phyloP scores from a whole-genome alignment of 768 basidiomycete genomes.

The Crepidotus variabilis region DNA sequence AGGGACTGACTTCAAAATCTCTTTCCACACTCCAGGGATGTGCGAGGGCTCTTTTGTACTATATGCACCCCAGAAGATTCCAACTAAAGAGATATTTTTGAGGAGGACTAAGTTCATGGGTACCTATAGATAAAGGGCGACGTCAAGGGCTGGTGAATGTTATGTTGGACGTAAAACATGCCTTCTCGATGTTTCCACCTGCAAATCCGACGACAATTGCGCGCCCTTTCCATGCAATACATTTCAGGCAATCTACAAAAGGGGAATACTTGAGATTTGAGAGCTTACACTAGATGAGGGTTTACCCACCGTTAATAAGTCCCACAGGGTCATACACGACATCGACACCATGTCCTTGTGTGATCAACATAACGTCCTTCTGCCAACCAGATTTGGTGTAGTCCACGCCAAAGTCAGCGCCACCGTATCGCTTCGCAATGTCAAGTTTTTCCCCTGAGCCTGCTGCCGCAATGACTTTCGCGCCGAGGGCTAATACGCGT shows the following conservation, averaged over 20 bases:
- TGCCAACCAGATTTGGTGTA: conserved; percentile 84
- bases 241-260: conserved; percentile 74
- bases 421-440: conserved; percentile 69
- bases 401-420: conserved; percentile 80
- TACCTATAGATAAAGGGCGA: conserved; percentile 41
- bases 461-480: conserved; percentile 92
- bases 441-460: conserved; percentile 77
- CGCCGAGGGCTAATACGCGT: conserved; percentile 64
- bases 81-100: conserved; percentile 82
- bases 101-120: conserved; percentile 81
- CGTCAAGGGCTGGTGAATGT: neutral
- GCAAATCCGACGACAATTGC: conserved; percentile 94
- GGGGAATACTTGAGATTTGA: neutral
- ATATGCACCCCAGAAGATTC: conserved; percentile 88
- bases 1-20: conserved; percentile 53
- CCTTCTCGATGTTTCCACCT: conserved; percentile 63
- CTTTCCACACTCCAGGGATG: conserved; percentile 68
- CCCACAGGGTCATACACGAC: conserved; percentile 89
- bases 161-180: conserved; percentile 18
- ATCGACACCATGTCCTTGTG: conserved; percentile 80
- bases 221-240: conserved; percentile 92
- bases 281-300: neutral
- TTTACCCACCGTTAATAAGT: conserved; percentile 53
- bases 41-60: conserved; percentile 60
- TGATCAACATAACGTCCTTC: conserved; percentile 81